Percentiles rank a stretch among this genome's conserved stretches.
Evolutionary conservation across 345 rosid species (phyloP).

Genomic region (Lumnitzera racemosa): DNA sequence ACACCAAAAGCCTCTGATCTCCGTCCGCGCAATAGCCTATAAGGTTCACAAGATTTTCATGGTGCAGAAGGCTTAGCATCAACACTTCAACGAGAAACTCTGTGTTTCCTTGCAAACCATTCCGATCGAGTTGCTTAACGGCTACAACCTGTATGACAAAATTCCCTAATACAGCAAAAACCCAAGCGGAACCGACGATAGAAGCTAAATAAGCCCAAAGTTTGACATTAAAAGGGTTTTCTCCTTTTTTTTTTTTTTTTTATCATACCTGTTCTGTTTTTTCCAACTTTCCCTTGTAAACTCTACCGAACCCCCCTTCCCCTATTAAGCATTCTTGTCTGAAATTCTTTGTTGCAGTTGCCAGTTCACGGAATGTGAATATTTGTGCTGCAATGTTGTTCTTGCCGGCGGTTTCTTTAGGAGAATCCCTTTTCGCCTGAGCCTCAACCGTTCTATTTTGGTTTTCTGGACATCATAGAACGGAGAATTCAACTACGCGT

Average conservation of each 20-base stretch:
- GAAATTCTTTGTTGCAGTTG: conserved; percentile 84
- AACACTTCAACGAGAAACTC: conserved; percentile 63
- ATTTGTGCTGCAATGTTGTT: conserved; percentile 59
- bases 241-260: neutral
- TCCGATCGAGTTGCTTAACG: conserved; percentile 62
- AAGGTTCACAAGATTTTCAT: conserved; percentile 50
- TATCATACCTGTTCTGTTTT: conserved; percentile 48
- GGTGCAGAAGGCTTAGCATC: conserved; percentile 60
- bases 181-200: neutral
- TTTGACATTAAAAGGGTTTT: neutral
- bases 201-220: no score
- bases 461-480: neutral
- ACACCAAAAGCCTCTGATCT: conserved; percentile 65
- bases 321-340: conserved; percentile 81
- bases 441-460: conserved; percentile 16
- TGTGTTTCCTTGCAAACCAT: conserved; percentile 59
- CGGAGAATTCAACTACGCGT: neutral
- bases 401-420: conserved; percentile 18
- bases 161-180: neutral
- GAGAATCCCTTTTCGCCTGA: conserved; percentile 11
- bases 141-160: conserved; percentile 37
- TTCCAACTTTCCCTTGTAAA: conserved; percentile 74
- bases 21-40: conserved; percentile 74
- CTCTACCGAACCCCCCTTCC: conserved; percentile 96
- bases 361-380: conserved; percentile 78